Conservation (phyloP, 768 basidiomycete species). For the Psilocybe subaeruginosa region DNA sequence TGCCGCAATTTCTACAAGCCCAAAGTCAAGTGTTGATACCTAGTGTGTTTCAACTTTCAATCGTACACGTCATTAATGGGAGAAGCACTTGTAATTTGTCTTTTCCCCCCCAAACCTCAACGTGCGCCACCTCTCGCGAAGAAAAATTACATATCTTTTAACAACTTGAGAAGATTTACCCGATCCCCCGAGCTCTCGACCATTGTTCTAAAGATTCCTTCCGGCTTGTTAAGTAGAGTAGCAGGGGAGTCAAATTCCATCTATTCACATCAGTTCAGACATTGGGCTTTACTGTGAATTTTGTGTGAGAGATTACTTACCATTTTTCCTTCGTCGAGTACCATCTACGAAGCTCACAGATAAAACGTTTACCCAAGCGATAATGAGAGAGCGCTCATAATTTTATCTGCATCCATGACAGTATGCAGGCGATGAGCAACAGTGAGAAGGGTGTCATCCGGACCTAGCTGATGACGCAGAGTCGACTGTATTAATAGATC, state of each 20-base stretch:
- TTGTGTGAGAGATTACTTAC: slow-evolving; percentile 27
- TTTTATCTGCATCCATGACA: slow-evolving; percentile 63
- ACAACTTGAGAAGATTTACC: not conserved
- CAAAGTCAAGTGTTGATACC: no score
- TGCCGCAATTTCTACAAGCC: no score
- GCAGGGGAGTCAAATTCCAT: slow-evolving; percentile 12
- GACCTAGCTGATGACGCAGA: slow-evolving; percentile 62
- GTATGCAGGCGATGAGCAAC: slow-evolving; percentile 73
- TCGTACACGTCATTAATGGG: no score
- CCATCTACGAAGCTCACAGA: slow-evolving; percentile 34
- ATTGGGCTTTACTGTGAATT: not conserved
- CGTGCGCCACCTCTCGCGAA: not conserved
- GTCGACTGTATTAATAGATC: slow-evolving; percentile 70
- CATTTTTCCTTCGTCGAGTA: slow-evolving; percentile 52
- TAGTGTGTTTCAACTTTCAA: no score
- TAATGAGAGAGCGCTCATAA: slow-evolving; percentile 31
- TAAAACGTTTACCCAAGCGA: not conserved
- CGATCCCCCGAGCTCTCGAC: slow-evolving; percentile 9
- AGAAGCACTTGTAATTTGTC: no score
- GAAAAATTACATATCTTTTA: not conserved
- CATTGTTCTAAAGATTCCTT: slow-evolving; percentile 4
- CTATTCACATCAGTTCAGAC: not conserved
- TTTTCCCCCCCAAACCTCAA: no score
- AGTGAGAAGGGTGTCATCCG: slow-evolving; percentile 59
- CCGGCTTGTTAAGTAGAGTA: not conserved